Conservation (phyloP, 192 early-diverging fungal genomes). For the Obelidium mucronatum region DNA sequence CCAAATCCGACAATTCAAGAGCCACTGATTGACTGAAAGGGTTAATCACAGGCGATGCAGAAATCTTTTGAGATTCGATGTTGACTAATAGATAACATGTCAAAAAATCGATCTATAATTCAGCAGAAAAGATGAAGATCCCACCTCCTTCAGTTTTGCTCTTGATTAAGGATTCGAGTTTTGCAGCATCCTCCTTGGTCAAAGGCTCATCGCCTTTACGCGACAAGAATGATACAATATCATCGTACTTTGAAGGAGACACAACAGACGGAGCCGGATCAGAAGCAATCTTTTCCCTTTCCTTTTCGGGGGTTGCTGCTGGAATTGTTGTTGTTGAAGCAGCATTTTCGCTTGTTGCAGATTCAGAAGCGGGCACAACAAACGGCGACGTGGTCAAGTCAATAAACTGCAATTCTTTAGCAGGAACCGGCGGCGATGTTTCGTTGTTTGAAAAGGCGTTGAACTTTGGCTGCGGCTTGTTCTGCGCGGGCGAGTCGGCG, state of each 20-base stretch:
- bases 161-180: constrained; percentile 9
- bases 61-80: constrained; percentile 2
- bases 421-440: not conserved
- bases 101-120: not conserved
- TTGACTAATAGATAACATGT: not conserved
- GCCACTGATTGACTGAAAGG: constrained; percentile 19
- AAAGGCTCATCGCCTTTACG: constrained; percentile 13
- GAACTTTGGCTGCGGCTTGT: not conserved
- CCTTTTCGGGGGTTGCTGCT: not conserved
- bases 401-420: too few species aligned
- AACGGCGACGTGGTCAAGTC: too few species aligned
- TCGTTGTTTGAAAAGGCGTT: not conserved
- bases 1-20: constrained; percentile 12
- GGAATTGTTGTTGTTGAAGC: not conserved
- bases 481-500: not conserved
- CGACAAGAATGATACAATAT: constrained; percentile 22
- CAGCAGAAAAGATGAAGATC: not conserved
- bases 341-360: not conserved
- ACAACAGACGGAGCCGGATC: not conserved
- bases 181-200: not conserved
- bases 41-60: not conserved
- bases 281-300: not conserved
- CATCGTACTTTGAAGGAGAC: constrained; percentile 28
- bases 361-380: not conserved
- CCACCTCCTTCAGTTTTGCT: constrained; percentile 15